Base-by-base conservation (phyloP, 148 eudicot genomes). In the Limonium bicolor region DNA sequence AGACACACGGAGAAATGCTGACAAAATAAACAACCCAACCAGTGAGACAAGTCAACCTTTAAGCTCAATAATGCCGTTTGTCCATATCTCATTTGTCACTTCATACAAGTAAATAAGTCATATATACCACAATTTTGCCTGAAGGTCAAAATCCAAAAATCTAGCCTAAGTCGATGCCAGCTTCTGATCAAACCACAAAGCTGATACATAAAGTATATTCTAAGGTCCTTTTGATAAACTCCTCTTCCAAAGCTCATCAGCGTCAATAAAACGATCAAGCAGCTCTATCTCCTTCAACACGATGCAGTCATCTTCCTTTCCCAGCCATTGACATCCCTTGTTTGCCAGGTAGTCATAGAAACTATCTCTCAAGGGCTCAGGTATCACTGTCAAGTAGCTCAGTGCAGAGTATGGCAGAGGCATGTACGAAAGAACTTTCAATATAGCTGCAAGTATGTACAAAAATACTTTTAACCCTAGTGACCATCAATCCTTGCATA, bases 391-490 rank as follows among this genome's bases (percentile, higher is more conserved):
- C 15, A 92, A 74, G 30, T 65, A 5, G 61, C 81, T 85, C 61
- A 92, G 34, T 7, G 79, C 72, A 25, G 88, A 78, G 58, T 85
- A 85, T 17, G 99, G 95, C 18, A 76, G 61, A 26, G 99, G 95
- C 78, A 92, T 61, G 71, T 92, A 72, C n/a, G 99, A 85, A 32
- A 78, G 21, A 46, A 90, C 94, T 56, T 45, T 78, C 72, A 92
- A 47, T 4, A 86, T 94, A 78, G 99, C 99, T 92, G 95, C 80
- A 67, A n/a, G n/a, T n/a, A 48, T 43, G 48, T 11, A 31, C 44
- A 36, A 14, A 25, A 9, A 2, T 13, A 43, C 18, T 22, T 14
- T 20, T 20, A 20, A 8, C 18, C 19, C 11, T 44, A 20, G 8
- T 16, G 2, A 44, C 8, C 48, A 10, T 43, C 27, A 6, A 14